Evolutionary conservation across 257 asterid species (phyloP), one percentile per base, ranked within the genome.

Genomic region (Solanum clarkiae): DNA sequence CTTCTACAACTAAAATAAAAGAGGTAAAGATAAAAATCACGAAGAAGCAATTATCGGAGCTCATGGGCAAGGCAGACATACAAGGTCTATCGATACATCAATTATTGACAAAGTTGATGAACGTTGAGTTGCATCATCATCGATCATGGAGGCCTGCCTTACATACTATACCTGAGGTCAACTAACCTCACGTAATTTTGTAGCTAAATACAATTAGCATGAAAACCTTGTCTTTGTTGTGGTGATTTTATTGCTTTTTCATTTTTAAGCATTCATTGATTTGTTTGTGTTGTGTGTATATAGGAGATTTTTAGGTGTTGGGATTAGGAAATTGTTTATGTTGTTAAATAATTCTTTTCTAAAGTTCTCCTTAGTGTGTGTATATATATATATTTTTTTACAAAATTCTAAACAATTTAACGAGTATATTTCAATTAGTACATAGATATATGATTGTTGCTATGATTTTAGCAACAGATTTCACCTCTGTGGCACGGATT

Each of bases 21-120:
- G 94, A 91, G 84, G 91, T 93, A 80, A 93, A 93, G 88, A 88
- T 93, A 84, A 92, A 87, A 80, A 90, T 91, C 63, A 88, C 94
- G 1, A 92, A 88, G 94, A 92, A 91, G 72, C 93, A 93, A 18
- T 51, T 92, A 85, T 92, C 87, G 65, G 90, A 85, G 42, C 3
- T 92, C 47, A 1, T 92, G 89, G 80, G 83, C 8, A 86, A 86
- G 59, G 88, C 86, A 0, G 89, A 89, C 4, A 57, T 60, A 18
- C 57, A 88, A 40, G 93, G 93, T 3, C 10, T 87, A 26, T 42
- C 93, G 20, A 79, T 87, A 53, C 87, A 89, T 22, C 88, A 92
- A 57, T 80, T 91, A 22, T 47, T 92, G 69, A 81, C 86, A 1
- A 81, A 86, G 49, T 66, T 93, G 69, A 84, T 85, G 86, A 72